Evolutionary conservation across 2,329 filamentous ascomycete genomes (phyloP).

Genomic region (Hypoxylon sp.): DNA sequence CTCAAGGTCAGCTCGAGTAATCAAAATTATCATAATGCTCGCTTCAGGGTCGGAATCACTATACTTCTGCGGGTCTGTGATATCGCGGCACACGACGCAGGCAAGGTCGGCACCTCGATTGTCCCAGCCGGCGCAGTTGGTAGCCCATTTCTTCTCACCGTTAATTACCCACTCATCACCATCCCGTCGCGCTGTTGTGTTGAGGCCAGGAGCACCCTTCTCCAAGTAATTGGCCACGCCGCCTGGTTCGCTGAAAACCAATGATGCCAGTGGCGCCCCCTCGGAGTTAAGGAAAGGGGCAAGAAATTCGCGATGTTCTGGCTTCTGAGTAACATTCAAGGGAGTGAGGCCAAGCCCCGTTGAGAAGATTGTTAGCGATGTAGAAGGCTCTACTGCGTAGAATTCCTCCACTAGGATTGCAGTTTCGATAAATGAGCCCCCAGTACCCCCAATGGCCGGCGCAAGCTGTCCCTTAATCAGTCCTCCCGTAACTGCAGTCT

Average conservation of each 20-base stretch:
- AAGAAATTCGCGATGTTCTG: conserved; percentile 62
- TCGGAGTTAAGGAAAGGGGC: conserved; percentile 62
- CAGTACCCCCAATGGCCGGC: conserved; percentile 61
- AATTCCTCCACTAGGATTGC: conserved; percentile 68
- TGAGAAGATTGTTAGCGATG: conserved; percentile 65
- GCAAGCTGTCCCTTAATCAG: conserved; percentile 65
- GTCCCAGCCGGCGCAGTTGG: conserved; percentile 69
- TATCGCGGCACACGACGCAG: conserved; percentile 66
- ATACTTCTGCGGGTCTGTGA: conserved; percentile 36
- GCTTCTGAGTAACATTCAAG: conserved; percentile 62
- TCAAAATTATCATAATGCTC: conserved; percentile 64
- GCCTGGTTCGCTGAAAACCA: conserved; percentile 67
- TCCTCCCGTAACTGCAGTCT: conserved; percentile 60
- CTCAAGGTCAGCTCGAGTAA: conserved; percentile 64
- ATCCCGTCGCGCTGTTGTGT: conserved; percentile 64
- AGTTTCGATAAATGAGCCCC: conserved; percentile 62
- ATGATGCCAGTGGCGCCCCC: conserved; percentile 64
- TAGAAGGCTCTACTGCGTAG: conserved; percentile 65
- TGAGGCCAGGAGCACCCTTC: conserved; percentile 63
- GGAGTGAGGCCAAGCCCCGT: conserved; percentile 68
- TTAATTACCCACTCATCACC: conserved; percentile 67
- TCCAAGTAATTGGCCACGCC: conserved; percentile 69
- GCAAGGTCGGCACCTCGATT: conserved; percentile 65
- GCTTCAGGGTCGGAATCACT: conserved; percentile 46
- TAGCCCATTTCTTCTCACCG: conserved; percentile 71